Evolutionary conservation across 257 asterid species (phyloP).

Genomic region (Solanum ossicruentum): DNA sequence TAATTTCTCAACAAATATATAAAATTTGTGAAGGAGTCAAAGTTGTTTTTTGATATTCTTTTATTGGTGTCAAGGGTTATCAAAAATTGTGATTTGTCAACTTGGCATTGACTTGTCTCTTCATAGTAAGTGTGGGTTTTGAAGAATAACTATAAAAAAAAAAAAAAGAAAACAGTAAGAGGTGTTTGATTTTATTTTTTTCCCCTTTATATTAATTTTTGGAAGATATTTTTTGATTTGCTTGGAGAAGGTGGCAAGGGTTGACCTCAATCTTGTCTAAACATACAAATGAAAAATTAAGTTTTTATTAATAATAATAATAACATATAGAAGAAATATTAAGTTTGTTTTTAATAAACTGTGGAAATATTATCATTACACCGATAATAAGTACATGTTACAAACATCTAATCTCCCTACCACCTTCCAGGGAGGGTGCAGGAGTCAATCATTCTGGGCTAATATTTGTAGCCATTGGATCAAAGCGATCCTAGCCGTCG

Average conservation of each 20-base stretch:
- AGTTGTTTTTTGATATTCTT: neutral
- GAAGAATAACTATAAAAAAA: neutral
- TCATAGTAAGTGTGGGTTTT: neutral
- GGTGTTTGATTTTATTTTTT: neutral
- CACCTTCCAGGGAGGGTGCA: no score
- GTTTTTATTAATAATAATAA: neutral
- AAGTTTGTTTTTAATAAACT: neutral
- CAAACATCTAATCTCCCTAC: no score
- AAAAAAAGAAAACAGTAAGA: neutral
- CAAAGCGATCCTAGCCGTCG: no score
- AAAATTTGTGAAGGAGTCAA: neutral
- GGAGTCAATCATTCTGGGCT: no score
- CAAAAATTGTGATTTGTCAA: neutral
- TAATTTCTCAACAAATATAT: no score
- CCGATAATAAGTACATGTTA: no score
- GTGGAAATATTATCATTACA: no score
- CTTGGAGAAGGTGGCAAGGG: neutral
- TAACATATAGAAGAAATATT: neutral
- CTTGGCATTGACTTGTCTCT: neutral
- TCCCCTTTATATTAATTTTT: neutral
- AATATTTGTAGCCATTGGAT: no score
- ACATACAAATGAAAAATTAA: neutral
- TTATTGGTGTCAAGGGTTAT: no score
- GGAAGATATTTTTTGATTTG: neutral
- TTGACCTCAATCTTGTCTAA: neutral